These are phyloP conservation scores for Rhexocercosporidium sp. DNA, from an alignment of 2,329 filamentous ascomycete genomes.

Conservation along the genomic window DNA sequence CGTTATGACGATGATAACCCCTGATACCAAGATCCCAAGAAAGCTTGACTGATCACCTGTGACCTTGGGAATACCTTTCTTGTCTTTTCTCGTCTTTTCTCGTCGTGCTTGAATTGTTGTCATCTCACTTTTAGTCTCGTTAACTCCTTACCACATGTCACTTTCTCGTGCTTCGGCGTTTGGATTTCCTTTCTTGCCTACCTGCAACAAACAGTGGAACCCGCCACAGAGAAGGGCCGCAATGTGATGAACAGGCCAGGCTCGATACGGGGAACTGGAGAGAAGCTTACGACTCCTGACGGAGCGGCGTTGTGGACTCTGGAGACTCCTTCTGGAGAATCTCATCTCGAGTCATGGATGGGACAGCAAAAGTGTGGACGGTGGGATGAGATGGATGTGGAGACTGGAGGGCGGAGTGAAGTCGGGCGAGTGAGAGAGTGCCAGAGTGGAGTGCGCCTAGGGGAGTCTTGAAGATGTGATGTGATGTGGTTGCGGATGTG, in stretches of 20 bases:
- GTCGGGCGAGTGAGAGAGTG: not conserved
- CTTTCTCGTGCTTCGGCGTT: not conserved
- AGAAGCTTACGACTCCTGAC: constrained; percentile 3
- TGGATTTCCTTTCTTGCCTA: not conserved
- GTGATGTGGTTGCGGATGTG: constrained; percentile 5
- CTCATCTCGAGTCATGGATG: constrained; percentile 8
- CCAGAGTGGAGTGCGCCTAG: too few relatives aligned
- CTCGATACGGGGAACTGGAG: not conserved
- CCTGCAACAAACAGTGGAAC: not conserved
- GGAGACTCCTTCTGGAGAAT: constrained; percentile 15
- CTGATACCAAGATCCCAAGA: constrained; percentile 3
- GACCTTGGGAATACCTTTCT: not conserved
- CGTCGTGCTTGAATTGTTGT: constrained; percentile 6
- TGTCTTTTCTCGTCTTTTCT: not conserved
- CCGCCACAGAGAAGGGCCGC: constrained; percentile 1
- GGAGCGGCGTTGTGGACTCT: not conserved
- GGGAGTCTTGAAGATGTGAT: not conserved
- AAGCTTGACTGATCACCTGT: not conserved
- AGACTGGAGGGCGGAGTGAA: constrained; percentile 13
- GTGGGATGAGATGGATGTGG: constrained; percentile 9
- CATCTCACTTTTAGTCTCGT: not conserved
- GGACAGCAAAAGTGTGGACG: not conserved
- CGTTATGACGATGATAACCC: not conserved
- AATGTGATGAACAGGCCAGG: not conserved
- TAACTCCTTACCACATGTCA: not conserved